Base-by-base conservation (phyloP, 179 eudicot species). In the Carnegiea gigantea region DNA sequence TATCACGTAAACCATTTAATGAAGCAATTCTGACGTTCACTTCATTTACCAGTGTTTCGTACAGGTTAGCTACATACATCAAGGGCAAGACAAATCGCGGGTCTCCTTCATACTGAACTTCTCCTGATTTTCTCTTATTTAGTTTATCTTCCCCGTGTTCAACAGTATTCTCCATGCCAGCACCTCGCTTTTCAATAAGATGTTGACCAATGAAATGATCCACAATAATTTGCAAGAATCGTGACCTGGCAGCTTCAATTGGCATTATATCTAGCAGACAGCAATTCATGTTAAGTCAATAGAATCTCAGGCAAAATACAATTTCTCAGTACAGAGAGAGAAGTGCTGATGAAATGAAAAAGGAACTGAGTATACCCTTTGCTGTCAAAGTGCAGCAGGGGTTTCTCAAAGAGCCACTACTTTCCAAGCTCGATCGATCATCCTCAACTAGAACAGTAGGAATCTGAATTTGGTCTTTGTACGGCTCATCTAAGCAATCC, bases 41-140 rank as follows among this genome's bases (percentile, higher is more conserved):
- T 87, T 96, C 97, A 86, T 89, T 83, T 24, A 88, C 99, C 77
- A 96, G 83, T 14, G 96, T 94, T 86, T 94, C 96, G 30, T 96
- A 96, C 86, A 96, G 78, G 87, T 96, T 96, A 70, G 99, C 99
- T 80, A 94, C 91, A 88, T 94, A 96, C 99, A 96, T 96, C 89
- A 96, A 87, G 14, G 99, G 99, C 90, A 94, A 85, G 70, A 82
- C 96, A 87, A 87, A 94, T 78, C 89, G 88, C 43, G 93, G 89
- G 79, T 96, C 98, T 51, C 99, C 99, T 88, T 91, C 98, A 79
- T 88, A 94, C 67, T 86, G 88, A 71, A 82, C 79, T 67, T 91
- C 96, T 78, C 89, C 86, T 15, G 88, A 81, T 83, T 91, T 94
- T 84, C 99, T 90, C 91, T 95, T 96, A 88, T 85, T 89, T 76